These are phyloP conservation scores for Coemansia sp. DNA, from an alignment of 192 early-diverging fungal genomes.

Conservation along the genomic window DNA sequence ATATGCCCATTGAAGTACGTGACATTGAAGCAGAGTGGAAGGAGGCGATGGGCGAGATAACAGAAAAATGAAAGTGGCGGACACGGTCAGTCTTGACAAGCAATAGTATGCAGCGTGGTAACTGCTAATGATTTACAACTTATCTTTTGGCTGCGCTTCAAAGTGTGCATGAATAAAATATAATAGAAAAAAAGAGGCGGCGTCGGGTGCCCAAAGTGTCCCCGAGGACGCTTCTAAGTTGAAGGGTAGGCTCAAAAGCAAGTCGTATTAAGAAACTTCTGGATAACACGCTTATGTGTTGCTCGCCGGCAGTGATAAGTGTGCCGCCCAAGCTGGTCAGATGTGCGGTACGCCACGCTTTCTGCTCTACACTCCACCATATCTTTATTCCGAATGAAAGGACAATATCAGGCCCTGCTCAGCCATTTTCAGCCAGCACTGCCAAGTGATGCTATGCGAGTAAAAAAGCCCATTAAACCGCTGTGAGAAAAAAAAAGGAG, in stretches of 20 bases:
- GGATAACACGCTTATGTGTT: neutral
- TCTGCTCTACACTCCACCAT: neutral
- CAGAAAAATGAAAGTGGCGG: neutral
- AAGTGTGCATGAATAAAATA: neutral
- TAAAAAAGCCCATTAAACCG: too few relatives aligned
- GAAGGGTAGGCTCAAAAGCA: neutral
- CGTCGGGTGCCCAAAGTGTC: neutral
- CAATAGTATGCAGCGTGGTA: constrained; percentile 2
- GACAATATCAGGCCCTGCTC: neutral
- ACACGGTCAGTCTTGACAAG: neutral
- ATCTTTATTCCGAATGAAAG: neutral
- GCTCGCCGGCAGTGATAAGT: neutral
- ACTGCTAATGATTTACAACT: neutral
- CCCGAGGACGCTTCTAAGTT: neutral
- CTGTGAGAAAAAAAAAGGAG: too few relatives aligned
- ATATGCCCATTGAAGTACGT: neutral
- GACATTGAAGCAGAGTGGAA: neutral
- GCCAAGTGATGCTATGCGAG: neutral
- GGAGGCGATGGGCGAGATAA: neutral
- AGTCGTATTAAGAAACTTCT: neutral
- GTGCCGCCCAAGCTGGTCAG: neutral
- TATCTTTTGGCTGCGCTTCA: neutral
- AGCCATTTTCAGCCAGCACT: neutral
- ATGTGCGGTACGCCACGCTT: neutral
- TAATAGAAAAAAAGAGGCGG: neutral